Evolutionary conservation across 257 asterid species (phyloP).

Genomic region (Penstemon barbatus): DNA sequence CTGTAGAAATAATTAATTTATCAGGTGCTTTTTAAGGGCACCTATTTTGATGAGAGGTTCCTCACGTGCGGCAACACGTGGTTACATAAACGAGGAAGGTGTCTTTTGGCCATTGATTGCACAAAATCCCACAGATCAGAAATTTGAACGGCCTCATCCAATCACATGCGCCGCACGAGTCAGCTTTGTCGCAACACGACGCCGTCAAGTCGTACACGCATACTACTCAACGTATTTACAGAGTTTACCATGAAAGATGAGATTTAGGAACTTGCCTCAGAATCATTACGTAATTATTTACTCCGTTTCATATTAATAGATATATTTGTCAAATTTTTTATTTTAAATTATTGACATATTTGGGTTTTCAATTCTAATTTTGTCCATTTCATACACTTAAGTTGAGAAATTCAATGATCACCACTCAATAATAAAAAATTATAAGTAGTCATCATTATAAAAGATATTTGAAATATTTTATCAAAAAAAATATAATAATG

Average conservation of each 20-base stretch:
- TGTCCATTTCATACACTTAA: too few species aligned
- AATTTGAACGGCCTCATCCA: conserved; percentile 33
- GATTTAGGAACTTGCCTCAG: not conserved
- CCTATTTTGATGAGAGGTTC: conserved; percentile 21
- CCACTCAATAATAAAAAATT: too few species aligned
- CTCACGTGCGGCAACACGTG: conserved; percentile 58
- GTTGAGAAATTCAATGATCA: too few species aligned
- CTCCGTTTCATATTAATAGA: too few species aligned
- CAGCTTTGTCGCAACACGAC: conserved; percentile 36
- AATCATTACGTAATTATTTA: too few species aligned
- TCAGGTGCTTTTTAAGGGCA: conserved; percentile 34
- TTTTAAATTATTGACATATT: too few species aligned
- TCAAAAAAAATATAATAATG: too few species aligned
- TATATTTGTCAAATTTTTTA: too few species aligned
- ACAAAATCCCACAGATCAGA: conserved; percentile 17
- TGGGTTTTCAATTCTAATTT: too few species aligned
- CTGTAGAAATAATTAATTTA: conserved; percentile 10
- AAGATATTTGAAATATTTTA: too few species aligned
- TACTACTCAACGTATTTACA: not conserved
- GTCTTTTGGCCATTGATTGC: conserved; percentile 28
- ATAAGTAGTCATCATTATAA: too few species aligned
- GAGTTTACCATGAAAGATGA: not conserved
- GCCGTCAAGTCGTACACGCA: conserved; percentile 33
- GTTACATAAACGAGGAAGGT: conserved; percentile 30
- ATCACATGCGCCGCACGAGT: conserved; percentile 39